These are phyloP conservation scores for Venturia aucupariae DNA, from an alignment of 2,329 filamentous ascomycete species.

Conservation along the genomic window DNA sequence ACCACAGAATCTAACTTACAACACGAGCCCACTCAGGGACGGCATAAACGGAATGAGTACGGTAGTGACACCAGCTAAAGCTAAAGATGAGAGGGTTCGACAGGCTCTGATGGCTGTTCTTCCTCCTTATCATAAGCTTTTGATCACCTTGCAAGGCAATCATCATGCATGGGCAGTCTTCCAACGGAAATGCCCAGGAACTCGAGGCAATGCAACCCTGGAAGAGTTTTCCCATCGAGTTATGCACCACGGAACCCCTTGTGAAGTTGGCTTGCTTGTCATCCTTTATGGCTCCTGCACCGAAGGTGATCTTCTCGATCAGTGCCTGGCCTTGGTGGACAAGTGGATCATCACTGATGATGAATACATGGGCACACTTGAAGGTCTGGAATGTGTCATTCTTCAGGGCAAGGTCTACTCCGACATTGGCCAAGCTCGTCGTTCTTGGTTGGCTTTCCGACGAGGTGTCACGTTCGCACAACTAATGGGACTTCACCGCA, in stretches of 20 bases:
- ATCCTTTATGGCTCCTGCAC: conserved; percentile 29
- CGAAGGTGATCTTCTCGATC: conserved; percentile 36
- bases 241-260: conserved; percentile 33
- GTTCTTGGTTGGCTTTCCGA: conserved; percentile 44
- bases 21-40: conserved; percentile 19
- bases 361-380: conserved; percentile 40
- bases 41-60: conserved; percentile 18
- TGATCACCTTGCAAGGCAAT: conserved; percentile 24
- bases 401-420: conserved; percentile 44
- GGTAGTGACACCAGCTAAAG: conserved; percentile 20
- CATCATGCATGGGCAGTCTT: conserved; percentile 35
- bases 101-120: conserved; percentile 27
- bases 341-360: conserved; percentile 39
- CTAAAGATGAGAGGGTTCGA: conserved; percentile 28
- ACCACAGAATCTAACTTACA: conserved; percentile 12
- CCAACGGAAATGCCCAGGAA: conserved; percentile 34
- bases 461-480: conserved; percentile 44
- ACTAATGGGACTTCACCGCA: conserved; percentile 37
- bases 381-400: conserved; percentile 45
- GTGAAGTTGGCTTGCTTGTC: conserved; percentile 30
- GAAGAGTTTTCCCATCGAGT: conserved; percentile 35
- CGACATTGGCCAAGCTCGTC: conserved; percentile 46
- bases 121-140: conserved; percentile 27
- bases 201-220: conserved; percentile 29
- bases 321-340: conserved; percentile 38